phyloP scores from a whole-genome alignment of 768 basidiomycete genomes.

The Asterophora parasitica region DNA sequence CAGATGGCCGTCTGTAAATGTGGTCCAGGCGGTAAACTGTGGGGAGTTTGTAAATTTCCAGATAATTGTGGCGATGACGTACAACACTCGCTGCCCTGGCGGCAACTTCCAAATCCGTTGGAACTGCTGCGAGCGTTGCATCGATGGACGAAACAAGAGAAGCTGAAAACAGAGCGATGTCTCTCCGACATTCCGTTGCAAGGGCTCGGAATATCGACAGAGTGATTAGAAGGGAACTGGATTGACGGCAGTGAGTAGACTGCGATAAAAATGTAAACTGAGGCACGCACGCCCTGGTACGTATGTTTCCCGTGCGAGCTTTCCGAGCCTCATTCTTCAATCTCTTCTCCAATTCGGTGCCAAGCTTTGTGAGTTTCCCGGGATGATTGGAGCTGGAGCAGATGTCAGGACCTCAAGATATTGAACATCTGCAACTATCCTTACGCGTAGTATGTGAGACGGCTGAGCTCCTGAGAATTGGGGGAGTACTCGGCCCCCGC shows the following conservation, averaged over 20 bases:
- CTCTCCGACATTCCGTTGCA: slow-evolving; percentile 82
- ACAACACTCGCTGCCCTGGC: slow-evolving; percentile 80
- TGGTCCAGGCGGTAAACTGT: slow-evolving; percentile 91
- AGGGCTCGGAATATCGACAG: slow-evolving; percentile 78
- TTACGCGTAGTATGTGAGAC: slow-evolving; percentile 79
- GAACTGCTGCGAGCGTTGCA: slow-evolving; percentile 46
- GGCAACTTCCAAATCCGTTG: slow-evolving; percentile 68
- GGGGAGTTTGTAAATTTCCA: background rate
- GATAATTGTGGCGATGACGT: slow-evolving; percentile 25
- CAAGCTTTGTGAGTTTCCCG: slow-evolving; percentile 74
- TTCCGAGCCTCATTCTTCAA: slow-evolving; percentile 59
- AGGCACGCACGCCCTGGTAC: slow-evolving; percentile 69
- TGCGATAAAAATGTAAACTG: slow-evolving; percentile 1
- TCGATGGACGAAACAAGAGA: slow-evolving; percentile 65
- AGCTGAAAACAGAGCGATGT: slow-evolving; percentile 70
- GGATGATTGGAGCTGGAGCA: slow-evolving; percentile 61
- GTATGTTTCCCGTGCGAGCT: slow-evolving; percentile 69
- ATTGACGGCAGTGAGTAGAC: slow-evolving; percentile 5
- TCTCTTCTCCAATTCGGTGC: slow-evolving; percentile 73
- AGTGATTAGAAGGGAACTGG: slow-evolving; percentile 75
- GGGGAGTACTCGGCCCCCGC: slow-evolving; percentile 76
- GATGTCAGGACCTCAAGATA: background rate
- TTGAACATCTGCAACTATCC: slow-evolving; percentile 9
- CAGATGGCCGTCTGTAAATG: slow-evolving; percentile 82
- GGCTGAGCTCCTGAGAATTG: slow-evolving; percentile 80